These are phyloP conservation scores for Sisymbrium irio DNA, from an alignment of 345 rosid genomes.

Conservation along the genomic window DNA sequence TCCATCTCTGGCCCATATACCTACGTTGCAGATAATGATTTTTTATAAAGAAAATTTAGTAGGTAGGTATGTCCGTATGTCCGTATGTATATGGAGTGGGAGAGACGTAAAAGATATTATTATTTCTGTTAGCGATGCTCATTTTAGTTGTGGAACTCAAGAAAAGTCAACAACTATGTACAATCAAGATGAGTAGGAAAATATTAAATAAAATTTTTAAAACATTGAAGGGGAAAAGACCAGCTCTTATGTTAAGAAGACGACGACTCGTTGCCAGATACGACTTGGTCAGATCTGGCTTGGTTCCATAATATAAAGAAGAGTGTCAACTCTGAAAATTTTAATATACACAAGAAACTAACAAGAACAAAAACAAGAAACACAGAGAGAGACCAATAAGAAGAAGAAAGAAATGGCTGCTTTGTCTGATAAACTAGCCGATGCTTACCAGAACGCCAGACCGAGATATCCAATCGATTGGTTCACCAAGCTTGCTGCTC, in stretches of 20 bases:
- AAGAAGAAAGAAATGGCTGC: slow-evolving; percentile 36
- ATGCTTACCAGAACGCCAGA: slow-evolving; percentile 50
- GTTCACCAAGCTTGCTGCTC: slow-evolving; percentile 55
- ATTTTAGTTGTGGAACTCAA: no score
- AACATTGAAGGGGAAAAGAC: not conserved
- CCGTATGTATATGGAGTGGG: no score
- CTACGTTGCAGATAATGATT: no score
- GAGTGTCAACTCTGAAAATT: not conserved
- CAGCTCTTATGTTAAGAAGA: not conserved
- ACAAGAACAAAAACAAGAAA: not conserved
- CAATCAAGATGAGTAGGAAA: not conserved
- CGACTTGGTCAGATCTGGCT: slow-evolving; percentile 23
- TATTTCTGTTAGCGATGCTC: no score
- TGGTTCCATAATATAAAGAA: slow-evolving; percentile 6
- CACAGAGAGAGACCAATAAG: not conserved
- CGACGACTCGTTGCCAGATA: slow-evolving; percentile 21
- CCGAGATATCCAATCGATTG: slow-evolving; percentile 53
- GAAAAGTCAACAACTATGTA: slow-evolving; percentile 21
- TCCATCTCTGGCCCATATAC: not conserved
- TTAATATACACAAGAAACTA: not conserved
- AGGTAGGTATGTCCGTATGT: no score
- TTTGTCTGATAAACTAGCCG: slow-evolving; percentile 60
- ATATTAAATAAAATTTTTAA: not conserved
- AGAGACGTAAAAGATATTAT: not conserved
- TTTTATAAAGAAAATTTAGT: no score